Evolutionary conservation across 805 yeast genomes (phyloP).

Genomic region (Blastobotrys muscicola): DNA sequence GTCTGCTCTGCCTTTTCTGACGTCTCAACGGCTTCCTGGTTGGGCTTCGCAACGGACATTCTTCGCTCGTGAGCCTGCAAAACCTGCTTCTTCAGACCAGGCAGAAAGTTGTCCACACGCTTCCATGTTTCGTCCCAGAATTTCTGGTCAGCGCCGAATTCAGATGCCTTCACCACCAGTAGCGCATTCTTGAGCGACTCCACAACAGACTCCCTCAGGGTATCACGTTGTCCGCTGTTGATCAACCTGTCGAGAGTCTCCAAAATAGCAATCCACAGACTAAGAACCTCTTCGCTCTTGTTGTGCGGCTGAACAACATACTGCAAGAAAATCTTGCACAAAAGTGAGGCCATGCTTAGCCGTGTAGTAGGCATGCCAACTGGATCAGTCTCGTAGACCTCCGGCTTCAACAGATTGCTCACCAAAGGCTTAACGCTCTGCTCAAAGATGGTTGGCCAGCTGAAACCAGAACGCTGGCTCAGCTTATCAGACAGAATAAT

Average conservation of each 20-base stretch:
- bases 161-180: conserved; percentile 29
- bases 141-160: conserved; percentile 24
- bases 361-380: conserved; percentile 58
- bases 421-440: conserved; percentile 68
- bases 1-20: neutral
- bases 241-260: conserved; percentile 32
- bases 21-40: neutral
- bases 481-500: conserved; percentile 35
- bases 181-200: conserved; percentile 35
- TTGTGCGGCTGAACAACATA: conserved; percentile 27
- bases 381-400: conserved; percentile 49
- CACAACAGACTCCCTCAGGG: conserved; percentile 30
- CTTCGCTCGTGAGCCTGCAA: conserved; percentile 6
- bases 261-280: conserved; percentile 29
- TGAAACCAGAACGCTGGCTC: conserved; percentile 8
- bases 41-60: neutral
- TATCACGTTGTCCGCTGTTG: conserved; percentile 30
- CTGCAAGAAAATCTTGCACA: conserved; percentile 55
- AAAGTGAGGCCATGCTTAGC: conserved; percentile 52
- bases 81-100: conserved; percentile 23
- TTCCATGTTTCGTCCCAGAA: conserved; percentile 32
- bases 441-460: conserved; percentile 45
- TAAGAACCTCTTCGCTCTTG: conserved; percentile 14
- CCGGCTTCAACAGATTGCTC: conserved; percentile 56
- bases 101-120: conserved; percentile 30